A percentile compares a stretch with the other conserved stretches of the same genome.
phyloP scores from a whole-genome alignment of 1,139 yeast species.

The Waltiozyma sp. region DNA sequence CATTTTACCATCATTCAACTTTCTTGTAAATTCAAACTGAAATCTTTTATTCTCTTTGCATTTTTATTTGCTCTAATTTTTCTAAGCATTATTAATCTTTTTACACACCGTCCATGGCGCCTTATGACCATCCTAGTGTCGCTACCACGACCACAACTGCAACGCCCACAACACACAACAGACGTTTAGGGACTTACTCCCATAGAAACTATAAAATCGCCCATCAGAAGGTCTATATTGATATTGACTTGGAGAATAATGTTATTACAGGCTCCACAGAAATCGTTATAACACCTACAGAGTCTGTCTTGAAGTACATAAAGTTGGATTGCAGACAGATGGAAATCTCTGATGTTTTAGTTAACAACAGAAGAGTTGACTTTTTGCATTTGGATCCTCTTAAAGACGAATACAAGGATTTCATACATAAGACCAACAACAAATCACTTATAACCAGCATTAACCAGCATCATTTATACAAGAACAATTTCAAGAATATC shows the following conservation, averaged over 20 bases:
- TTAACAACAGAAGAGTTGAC: slow-evolving; percentile 46
- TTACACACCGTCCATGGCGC: slow-evolving; percentile 5
- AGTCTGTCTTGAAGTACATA: slow-evolving; percentile 44
- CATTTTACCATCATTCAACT: no score
- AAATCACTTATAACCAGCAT: slow-evolving; percentile 15
- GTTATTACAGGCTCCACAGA: slow-evolving; percentile 68
- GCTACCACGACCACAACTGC: no score
- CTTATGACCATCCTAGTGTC: slow-evolving; percentile 14
- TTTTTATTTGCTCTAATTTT: background rate
- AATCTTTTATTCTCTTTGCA: background rate
- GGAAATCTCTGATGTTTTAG: slow-evolving; percentile 46
- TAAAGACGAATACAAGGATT: slow-evolving; percentile 16
- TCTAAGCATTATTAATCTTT: no score
- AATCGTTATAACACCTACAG: slow-evolving; percentile 64
- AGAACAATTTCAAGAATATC: slow-evolving; percentile 51
- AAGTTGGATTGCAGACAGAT: slow-evolving; percentile 78
- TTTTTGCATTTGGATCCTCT: slow-evolving; percentile 40
- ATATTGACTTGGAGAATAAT: slow-evolving; percentile 49
- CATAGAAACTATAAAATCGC: slow-evolving; percentile 37
- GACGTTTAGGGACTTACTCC: slow-evolving; percentile 3
- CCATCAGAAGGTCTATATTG: slow-evolving; percentile 59
- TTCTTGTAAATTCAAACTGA: no score
- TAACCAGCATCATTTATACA: slow-evolving; percentile 42
- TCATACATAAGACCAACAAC: slow-evolving; percentile 6
- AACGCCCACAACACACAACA: slow-evolving; percentile 11